These are phyloP conservation scores for Exophiala phaeomuriformis DNA, from an alignment of 2,329 filamentous ascomycete genomes.

Conservation along the genomic window DNA sequence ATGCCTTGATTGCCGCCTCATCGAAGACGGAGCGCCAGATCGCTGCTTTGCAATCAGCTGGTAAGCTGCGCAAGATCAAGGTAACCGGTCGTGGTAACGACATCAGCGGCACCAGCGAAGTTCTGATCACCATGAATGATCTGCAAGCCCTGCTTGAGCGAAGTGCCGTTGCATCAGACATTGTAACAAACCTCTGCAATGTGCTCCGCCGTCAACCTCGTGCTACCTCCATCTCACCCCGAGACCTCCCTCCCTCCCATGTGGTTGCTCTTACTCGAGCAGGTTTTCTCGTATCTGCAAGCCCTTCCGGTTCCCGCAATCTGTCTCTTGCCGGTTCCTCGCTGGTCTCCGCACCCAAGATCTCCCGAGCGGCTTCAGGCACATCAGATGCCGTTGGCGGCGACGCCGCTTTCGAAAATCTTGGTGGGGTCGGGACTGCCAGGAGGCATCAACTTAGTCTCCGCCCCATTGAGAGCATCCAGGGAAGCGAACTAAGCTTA, in stretches of 20 bases:
- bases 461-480: not conserved
- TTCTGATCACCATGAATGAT: constrained; percentile 48
- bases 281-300: constrained; percentile 50
- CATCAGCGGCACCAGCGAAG: constrained; percentile 51
- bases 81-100: constrained; percentile 53
- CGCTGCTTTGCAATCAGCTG: constrained; percentile 44
- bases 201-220: constrained; percentile 43
- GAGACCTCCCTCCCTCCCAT: constrained; percentile 42
- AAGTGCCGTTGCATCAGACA: constrained; percentile 25
- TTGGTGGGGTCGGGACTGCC: constrained; percentile 24
- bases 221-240: constrained; percentile 40
- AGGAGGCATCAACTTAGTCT: constrained; percentile 13
- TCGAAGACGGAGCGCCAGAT: constrained; percentile 56
- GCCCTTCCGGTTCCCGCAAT: constrained; percentile 25
- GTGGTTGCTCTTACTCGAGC: constrained; percentile 43
- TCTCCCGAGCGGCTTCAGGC: constrained; percentile 33
- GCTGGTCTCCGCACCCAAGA: constrained; percentile 21
- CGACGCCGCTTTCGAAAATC: constrained; percentile 26
- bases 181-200: constrained; percentile 23
- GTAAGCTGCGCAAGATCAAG: constrained; percentile 48
- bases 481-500: constrained; percentile 38
- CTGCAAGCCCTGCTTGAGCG: constrained; percentile 42
- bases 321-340: constrained; percentile 15
- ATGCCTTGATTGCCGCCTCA: constrained; percentile 50
- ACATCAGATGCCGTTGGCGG: constrained; percentile 30